phyloP scores from a whole-genome alignment of 129 eudicot species.

The Helianthus annuus region HanXRQr2.0-SUNRISE NC_035435.2:130012936-130013435 shows the following conservation, averaged over 20 bases:
- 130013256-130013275: conserved; percentile 44
- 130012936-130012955: conserved; percentile 51
- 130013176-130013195: neutral
- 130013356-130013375: conserved; percentile 7
- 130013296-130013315: conserved; percentile 57
- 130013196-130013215: conserved; percentile 63
- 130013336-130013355: conserved; percentile 4
- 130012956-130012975: conserved; percentile 75
- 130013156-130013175: neutral
- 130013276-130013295: conserved; percentile 16
- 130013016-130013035: conserved; percentile 55
- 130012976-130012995: conserved; percentile 81
- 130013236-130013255: conserved; percentile 55
- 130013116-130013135: neutral
- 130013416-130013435: neutral
- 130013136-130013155: neutral
- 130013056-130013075: neutral
- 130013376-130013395: neutral
- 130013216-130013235: conserved; percentile 58
- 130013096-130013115: neutral
- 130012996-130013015: conserved; percentile 88
- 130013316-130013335: neutral
- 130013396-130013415: neutral
- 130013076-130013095: neutral
- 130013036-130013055: neutral